phyloP scores from a whole-genome alignment of 1,284 basidiomycete species.

The Leccinum huronense region DNA sequence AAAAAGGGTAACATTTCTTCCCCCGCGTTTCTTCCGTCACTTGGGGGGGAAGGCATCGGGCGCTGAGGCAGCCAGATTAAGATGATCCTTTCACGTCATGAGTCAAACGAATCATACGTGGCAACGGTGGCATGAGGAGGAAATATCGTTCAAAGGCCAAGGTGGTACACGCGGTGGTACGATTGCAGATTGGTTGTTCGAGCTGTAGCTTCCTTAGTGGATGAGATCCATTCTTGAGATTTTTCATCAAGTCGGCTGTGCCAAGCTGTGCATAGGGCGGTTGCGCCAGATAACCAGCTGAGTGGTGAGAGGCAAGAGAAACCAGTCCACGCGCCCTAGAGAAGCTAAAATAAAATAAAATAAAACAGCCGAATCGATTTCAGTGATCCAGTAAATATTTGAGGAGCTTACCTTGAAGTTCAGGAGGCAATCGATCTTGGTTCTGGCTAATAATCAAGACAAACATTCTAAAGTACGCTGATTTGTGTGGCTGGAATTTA shows the following conservation, averaged over 20 bases:
- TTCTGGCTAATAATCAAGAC: slow-evolving; percentile 34
- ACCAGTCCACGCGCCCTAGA: slow-evolving; percentile 30
- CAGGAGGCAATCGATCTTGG: slow-evolving; percentile 21
- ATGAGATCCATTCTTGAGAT: slow-evolving; percentile 18
- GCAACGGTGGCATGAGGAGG: slow-evolving; percentile 28
- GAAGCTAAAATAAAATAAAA: slow-evolving; percentile 8
- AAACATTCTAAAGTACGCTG: slow-evolving; percentile 38
- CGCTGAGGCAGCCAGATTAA: slow-evolving; percentile 21
- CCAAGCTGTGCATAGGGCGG: slow-evolving; percentile 36
- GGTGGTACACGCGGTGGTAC: slow-evolving; percentile 23
- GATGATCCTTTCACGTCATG: slow-evolving; percentile 1
- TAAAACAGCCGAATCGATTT: background rate
- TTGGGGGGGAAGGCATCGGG: slow-evolving; percentile 33
- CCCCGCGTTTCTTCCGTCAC: slow-evolving; percentile 20
- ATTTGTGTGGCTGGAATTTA: slow-evolving; percentile 33
- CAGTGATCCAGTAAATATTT: background rate
- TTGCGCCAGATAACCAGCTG: slow-evolving; percentile 30
- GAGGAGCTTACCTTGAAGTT: slow-evolving; percentile 27
- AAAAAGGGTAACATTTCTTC: slow-evolving; percentile 13
- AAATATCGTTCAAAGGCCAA: slow-evolving; percentile 30
- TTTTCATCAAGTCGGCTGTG: slow-evolving; percentile 38
- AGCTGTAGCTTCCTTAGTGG: slow-evolving; percentile 26
- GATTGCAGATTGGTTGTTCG: slow-evolving; percentile 15
- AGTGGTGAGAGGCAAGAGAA: slow-evolving; percentile 33
- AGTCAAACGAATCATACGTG: slow-evolving; percentile 26